Evolutionary conservation across 768 basidiomycete genomes (phyloP).

Genomic region (Tricholoma matsutake): DNA sequence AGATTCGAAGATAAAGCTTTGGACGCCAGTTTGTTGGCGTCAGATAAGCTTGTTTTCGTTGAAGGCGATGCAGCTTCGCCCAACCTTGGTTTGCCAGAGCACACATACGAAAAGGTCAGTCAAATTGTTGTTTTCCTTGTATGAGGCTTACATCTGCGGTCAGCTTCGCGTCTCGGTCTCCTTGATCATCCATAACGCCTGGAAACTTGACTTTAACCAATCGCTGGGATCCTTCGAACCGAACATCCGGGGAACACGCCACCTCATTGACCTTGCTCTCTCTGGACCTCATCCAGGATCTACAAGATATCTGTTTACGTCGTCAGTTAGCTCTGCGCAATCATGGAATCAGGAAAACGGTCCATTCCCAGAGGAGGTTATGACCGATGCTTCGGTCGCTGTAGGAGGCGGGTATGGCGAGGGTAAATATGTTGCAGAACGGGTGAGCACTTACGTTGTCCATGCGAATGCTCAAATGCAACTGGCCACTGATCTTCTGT

Average conservation of each 20-base stretch:
- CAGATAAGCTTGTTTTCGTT: conserved; percentile 31
- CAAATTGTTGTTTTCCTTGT: background rate
- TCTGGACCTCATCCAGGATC: conserved; percentile 21
- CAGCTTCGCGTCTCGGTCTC: conserved; percentile 33
- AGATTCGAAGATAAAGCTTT: conserved; percentile 27
- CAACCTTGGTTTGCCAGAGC: conserved; percentile 26
- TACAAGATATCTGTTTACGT: conserved; percentile 38
- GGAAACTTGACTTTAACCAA: conserved; percentile 46
- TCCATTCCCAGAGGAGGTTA: conserved; percentile 33
- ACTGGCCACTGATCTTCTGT: background rate
- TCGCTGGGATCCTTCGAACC: conserved; percentile 48
- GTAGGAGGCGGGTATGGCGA: conserved; percentile 44
- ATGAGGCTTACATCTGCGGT: conserved; percentile 1
- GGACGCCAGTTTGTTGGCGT: conserved; percentile 21
- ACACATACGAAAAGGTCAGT: conserved; percentile 20
- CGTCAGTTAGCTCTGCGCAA: conserved; percentile 34
- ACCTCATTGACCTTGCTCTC: conserved; percentile 40
- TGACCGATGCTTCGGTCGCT: conserved; percentile 30
- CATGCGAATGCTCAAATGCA: background rate
- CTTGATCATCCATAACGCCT: conserved; percentile 40
- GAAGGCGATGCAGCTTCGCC: conserved; percentile 28
- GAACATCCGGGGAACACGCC: conserved; percentile 43
- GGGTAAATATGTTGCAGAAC: conserved; percentile 6
- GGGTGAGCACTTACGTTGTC: conserved; percentile 22
- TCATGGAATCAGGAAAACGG: conserved; percentile 26